Percentiles rank a stretch among this genome's conserved stretches.
Evolutionary conservation across 1,139 yeast genomes (phyloP).

Genomic region (Yamadazyma siamensis): DNA sequence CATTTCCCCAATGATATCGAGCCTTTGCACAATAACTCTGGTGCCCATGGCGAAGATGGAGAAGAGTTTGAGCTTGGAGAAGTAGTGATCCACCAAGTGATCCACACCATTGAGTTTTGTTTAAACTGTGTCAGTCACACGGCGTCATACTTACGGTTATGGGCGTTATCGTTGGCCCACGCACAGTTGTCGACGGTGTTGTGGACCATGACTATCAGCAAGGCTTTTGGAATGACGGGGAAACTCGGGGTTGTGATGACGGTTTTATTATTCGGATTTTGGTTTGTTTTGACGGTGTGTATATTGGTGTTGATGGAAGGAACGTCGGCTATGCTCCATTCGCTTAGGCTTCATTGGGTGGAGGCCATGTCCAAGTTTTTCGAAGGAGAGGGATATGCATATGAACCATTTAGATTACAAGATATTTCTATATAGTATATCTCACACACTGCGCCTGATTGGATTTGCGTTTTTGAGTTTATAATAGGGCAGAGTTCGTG

Average conservation of each 20-base stretch:
- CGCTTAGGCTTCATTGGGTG: slow-evolving; percentile 96
- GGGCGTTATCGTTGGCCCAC: slow-evolving; percentile 98
- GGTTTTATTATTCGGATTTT: slow-evolving; percentile 81
- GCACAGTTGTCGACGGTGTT: slow-evolving; percentile 91
- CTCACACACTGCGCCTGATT: not conserved
- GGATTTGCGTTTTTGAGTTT: too few relatives aligned
- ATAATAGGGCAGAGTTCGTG: too few relatives aligned
- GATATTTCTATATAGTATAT: slow-evolving; percentile 2
- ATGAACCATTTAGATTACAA: slow-evolving; percentile 72
- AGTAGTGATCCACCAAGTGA: slow-evolving; percentile 94
- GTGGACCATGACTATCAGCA: slow-evolving; percentile 92
- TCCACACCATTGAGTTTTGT: slow-evolving; percentile 97
- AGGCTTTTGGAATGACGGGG: slow-evolving; percentile 72
- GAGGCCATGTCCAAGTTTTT: slow-evolving; percentile 98
- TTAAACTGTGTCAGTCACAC: slow-evolving; percentile 97
- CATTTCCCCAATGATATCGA: slow-evolving; percentile 48
- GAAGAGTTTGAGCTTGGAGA: slow-evolving; percentile 80
- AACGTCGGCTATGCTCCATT: slow-evolving; percentile 97
- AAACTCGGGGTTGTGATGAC: slow-evolving; percentile 65
- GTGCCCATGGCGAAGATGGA: slow-evolving; percentile 22
- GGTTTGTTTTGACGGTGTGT: slow-evolving; percentile 90
- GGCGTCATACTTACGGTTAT: slow-evolving; percentile 90
- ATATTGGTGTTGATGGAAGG: slow-evolving; percentile 98
- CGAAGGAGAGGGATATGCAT: slow-evolving; percentile 90
- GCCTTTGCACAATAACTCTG: slow-evolving; percentile 34